Base-by-base conservation (phyloP, 2,329 filamentous ascomycete genomes). In the Diaporthe helianthi region DNA sequence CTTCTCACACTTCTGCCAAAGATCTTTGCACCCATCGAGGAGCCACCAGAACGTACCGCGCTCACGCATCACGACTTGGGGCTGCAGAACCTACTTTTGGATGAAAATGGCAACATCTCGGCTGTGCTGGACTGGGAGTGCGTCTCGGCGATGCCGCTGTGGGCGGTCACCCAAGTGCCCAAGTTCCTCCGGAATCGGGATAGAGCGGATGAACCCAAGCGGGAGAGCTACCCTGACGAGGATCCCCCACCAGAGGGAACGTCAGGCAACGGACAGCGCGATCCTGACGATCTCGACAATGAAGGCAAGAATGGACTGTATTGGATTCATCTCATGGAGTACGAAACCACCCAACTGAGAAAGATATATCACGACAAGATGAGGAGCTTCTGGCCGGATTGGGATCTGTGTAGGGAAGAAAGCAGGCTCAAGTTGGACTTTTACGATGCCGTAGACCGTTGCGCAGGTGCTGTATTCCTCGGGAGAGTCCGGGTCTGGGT, bases 301-400 rank as follows among this genome's bases (percentile, higher is more conserved):
- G 49, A 52, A 31, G 49, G 49, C 15, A 52, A 52, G 17, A 52
- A 29, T 29, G 49, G 12, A 31, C 24, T 52, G 26, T 52, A 52
- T 26, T 52, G 49, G 49, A 52, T 29, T 15, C 24, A 52, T 29
- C 49, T 52, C 15, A 29, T 52, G 49, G 49, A 29, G 5, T 52
- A 52, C 49, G 49, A 52, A n/a, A 52, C 49, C 49, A 31, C 49
- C 24, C 49, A 52, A 26, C 49, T 52, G 26, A 15, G 49, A 36
- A 54, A 22, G 46, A 70, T 79, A 29, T 83, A 80, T 68, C 26
- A 72, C 7, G 72, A 76, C 1, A 73, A 75, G 9, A 76, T 83
- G 76, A 68, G 72, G 26, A 71, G 74, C 58, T 70, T 78, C 13
- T 69, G 76, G 36, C 78, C 79, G 1, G 73, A 72, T 17, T 82